Base-by-base conservation (phyloP, 1,139 yeast species). In the Nematodospora anomalae region DNA sequence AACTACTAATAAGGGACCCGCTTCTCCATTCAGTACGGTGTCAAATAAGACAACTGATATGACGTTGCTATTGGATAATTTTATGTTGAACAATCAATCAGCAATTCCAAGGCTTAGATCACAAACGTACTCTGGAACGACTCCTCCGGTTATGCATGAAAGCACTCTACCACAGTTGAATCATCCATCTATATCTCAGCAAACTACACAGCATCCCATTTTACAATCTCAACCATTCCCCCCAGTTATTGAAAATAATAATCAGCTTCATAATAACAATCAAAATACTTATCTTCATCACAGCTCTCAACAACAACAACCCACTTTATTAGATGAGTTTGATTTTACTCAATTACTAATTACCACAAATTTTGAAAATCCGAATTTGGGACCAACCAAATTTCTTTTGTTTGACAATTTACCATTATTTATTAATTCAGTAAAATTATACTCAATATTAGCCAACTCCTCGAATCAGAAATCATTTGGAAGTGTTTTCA, bases 361-460 rank as follows among this genome's bases (percentile, higher is more conserved):
- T 28, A 80, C 83, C 7, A 79, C 88, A 5, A 77, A 82, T 35
- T 79, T 79, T 52, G 83, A 80, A 40, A 85, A 81, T 51, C 74
- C 85, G 2, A 70, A 77, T 18, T 64, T 84, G 42, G 88, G 87
- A 2, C 90, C 95, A 6, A 83, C 97, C 0, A 77, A 83, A 45
- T 80, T 83, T 11, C 67, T 90, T 33, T 73, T 90, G 53, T 70
- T 90, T 39, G 87, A 89, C 36, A 87, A 89, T 55, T 65, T 90
- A 49, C 90, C 96, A 16, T 63, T 56, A 26, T 60, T 66, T 34
- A 52, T 69, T 34, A 68, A 67, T 42, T 53, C 74, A 0, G 40
- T 52, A 30, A 67, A 60, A 44, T 55, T 71, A 32, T 65, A 57
- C 50, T 55, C 64, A 26, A 53, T 69, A 13, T 53, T 70, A 33